Conservation (phyloP, 2,329 filamentous ascomycete species). For the Calcarisporium arbuscula region DNA sequence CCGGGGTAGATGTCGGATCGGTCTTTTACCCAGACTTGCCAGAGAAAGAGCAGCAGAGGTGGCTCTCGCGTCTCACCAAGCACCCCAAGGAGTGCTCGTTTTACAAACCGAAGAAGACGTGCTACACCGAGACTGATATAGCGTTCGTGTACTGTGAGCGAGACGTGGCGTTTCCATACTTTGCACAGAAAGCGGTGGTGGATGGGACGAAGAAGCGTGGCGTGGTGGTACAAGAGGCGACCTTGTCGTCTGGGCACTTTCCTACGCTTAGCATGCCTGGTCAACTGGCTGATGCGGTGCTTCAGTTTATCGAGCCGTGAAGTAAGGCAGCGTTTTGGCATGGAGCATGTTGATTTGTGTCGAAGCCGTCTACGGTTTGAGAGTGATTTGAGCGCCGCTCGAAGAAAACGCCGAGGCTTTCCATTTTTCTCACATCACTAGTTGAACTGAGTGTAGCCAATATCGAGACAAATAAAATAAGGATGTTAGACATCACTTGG, state of each 20-base stretch:
- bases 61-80: slow-evolving; percentile 1
- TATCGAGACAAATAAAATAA: no score
- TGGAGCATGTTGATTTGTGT: no score
- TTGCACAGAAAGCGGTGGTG: slow-evolving; percentile 5
- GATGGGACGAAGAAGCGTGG: not conserved
- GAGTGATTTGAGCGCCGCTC: no score
- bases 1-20: not conserved
- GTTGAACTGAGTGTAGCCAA: no score
- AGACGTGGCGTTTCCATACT: slow-evolving; percentile 3
- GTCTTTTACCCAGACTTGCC: not conserved
- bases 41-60: slow-evolving; percentile 3
- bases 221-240: not conserved
- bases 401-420: no score
- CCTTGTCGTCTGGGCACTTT: slow-evolving; percentile 2
- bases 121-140: not conserved
- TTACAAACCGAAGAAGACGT: slow-evolving; percentile 1
- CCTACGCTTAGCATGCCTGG: slow-evolving; percentile 5
- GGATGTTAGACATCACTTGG: no score
- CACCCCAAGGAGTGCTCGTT: slow-evolving; percentile 4
- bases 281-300: not conserved
- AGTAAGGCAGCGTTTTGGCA: no score
- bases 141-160: slow-evolving; percentile 4
- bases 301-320: not conserved
- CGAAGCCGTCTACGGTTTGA: no score
- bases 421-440: no score